These are phyloP conservation scores for Calonectria henricotiae DNA, from an alignment of 2,329 filamentous ascomycete genomes.

Conservation along the genomic window DNA sequence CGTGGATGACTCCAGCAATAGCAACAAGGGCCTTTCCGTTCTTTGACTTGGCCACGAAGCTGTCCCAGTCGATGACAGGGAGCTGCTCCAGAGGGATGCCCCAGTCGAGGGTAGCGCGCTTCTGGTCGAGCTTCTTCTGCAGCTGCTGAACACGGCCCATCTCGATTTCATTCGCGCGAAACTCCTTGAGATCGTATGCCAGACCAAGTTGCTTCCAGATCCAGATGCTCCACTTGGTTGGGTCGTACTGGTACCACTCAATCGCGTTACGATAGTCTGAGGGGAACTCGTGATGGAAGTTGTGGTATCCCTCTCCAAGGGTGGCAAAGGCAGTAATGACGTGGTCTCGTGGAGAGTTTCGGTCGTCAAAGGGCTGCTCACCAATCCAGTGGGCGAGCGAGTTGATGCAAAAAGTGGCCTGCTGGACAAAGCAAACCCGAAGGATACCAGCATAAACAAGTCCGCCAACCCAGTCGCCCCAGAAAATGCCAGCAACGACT, in stretches of 20 bases:
- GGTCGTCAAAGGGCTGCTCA: conserved; percentile 92
- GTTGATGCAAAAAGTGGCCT: conserved; percentile 95
- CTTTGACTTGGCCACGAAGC: conserved; percentile 84
- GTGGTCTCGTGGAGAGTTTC: conserved; percentile 91
- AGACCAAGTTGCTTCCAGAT: conserved; percentile 87
- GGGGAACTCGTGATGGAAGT: conserved; percentile 96
- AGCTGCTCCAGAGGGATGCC: conserved; percentile 88
- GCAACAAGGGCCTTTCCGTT: conserved; percentile 83
- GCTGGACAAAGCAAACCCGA: conserved; percentile 90
- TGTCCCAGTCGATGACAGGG: conserved; percentile 88
- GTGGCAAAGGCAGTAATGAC: conserved; percentile 89
- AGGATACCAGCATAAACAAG: conserved; percentile 90
- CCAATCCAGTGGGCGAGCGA: conserved; percentile 92
- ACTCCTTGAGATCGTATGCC: conserved; percentile 90
- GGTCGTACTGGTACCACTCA: conserved; percentile 92
- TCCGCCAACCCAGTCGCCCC: conserved; percentile 86
- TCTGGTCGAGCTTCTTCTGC: conserved; percentile 94
- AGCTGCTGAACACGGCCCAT: conserved; percentile 90
- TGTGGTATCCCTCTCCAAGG: conserved; percentile 92
- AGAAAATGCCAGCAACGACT: conserved; percentile 82
- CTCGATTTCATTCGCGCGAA: conserved; percentile 92
- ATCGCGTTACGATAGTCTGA: conserved; percentile 95
- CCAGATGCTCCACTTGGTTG: conserved; percentile 93
- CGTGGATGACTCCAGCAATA: conserved; percentile 88
- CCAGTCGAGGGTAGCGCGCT: conserved; percentile 87